phyloP scores from a whole-genome alignment of 495 filamentous ascomycete species.

The Aspergillus asperescens region DNA sequence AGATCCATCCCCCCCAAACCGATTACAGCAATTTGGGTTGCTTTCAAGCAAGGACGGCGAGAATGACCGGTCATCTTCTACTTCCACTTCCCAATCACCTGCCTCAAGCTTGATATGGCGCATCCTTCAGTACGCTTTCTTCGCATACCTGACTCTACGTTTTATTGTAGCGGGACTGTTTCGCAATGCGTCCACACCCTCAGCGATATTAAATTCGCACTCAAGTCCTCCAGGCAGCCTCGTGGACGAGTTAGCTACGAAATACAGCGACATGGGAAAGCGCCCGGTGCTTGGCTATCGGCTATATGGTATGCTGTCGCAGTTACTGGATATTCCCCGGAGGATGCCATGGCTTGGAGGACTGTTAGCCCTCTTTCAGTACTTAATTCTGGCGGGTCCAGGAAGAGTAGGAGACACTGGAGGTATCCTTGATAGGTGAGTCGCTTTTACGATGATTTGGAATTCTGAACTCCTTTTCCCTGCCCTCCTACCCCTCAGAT shows the following conservation, averaged over 20 bases:
- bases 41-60: conserved; percentile 32
- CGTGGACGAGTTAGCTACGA: conserved; percentile 35
- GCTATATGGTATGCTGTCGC: conserved; percentile 63
- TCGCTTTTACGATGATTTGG: conserved; percentile 25
- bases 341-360: conserved; percentile 87
- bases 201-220: conserved; percentile 20
- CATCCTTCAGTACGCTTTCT: conserved; percentile 61
- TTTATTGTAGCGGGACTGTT: conserved; percentile 52
- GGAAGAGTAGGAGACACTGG: conserved; percentile 67
- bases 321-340: conserved; percentile 60
- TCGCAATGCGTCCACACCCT: conserved; percentile 35
- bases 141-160: conserved; percentile 59
- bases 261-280: conserved; percentile 46
- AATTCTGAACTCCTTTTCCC: conserved; percentile 23
- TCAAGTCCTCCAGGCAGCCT: conserved; percentile 22
- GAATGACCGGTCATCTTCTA: conserved; percentile 14
- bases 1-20: conserved; percentile 24
- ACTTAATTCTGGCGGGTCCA: conserved; percentile 63
- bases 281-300: conserved; percentile 71
- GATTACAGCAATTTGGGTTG: conserved; percentile 45
- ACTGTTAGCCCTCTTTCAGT: conserved; percentile 64
- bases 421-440: conserved; percentile 87
- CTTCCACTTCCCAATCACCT: conserved; percentile 25
- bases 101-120: conserved; percentile 57
- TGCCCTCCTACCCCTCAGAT: conserved; percentile 9